Evolutionary conservation across 805 yeast genomes (phyloP).

Genomic region (Isabelozyma heimii): DNA sequence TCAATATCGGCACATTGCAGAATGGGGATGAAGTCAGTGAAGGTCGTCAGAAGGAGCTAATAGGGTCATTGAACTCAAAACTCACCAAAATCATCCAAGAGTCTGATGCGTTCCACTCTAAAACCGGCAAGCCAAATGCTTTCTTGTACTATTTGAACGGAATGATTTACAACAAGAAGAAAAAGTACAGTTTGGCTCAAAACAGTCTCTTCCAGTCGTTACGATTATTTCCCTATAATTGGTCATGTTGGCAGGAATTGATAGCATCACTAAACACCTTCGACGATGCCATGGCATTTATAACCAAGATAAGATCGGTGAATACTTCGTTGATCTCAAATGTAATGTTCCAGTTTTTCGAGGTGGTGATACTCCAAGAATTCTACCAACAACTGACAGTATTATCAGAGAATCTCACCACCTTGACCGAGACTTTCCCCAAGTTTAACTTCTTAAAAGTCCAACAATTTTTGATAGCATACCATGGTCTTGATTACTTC

Average conservation of each 20-base stretch:
- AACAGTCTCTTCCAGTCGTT: slow-evolving; percentile 59
- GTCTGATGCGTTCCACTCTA: slow-evolving; percentile 29
- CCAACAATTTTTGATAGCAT: slow-evolving; percentile 78
- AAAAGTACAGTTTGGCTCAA: slow-evolving; percentile 60
- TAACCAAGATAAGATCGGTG: slow-evolving; percentile 35
- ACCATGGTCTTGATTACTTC: slow-evolving; percentile 80
- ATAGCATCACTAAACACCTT: slow-evolving; percentile 56
- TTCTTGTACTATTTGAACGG: slow-evolving; percentile 75
- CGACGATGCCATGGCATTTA: slow-evolving; percentile 53
- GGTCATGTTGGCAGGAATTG: slow-evolving; percentile 92
- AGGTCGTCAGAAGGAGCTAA: slow-evolving; percentile 5
- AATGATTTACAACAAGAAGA: slow-evolving; percentile 58
- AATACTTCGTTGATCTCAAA: slow-evolving; percentile 27
- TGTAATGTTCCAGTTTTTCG: slow-evolving; percentile 53
- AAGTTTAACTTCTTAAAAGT: slow-evolving; percentile 68
- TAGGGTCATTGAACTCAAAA: slow-evolving; percentile 30
- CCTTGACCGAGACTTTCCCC: slow-evolving; percentile 60
- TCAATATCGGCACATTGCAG: slow-evolving; percentile 33
- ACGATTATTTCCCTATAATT: slow-evolving; percentile 72
- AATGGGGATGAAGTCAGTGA: slow-evolving; percentile 10
- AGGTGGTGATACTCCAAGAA: slow-evolving; percentile 69
- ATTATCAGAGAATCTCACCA: slow-evolving; percentile 48
- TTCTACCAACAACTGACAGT: slow-evolving; percentile 66
- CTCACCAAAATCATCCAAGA: slow-evolving; percentile 38
- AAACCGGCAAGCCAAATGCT: slow-evolving; percentile 41